Evolutionary conservation across 2,329 filamentous ascomycete species (phyloP).

Genomic region (Trichoderma asperellum): DNA sequence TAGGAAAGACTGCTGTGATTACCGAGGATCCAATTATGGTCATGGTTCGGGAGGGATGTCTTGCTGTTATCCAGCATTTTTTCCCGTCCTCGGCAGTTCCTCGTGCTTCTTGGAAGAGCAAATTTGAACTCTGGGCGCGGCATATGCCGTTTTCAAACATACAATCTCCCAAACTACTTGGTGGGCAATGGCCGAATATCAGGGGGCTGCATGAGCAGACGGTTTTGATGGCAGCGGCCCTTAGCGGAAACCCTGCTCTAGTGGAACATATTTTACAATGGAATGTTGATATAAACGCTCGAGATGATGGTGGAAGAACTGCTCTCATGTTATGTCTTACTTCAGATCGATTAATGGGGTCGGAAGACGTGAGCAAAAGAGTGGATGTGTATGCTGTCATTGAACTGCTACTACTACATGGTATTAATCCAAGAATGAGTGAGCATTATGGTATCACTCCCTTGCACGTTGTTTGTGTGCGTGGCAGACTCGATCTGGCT

Average conservation of each 20-base stretch:
- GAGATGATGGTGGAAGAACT: conserved; percentile 30
- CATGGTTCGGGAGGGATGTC: conserved; percentile 23
- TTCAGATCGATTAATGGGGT: conserved; percentile 21
- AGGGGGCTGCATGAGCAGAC: conserved; percentile 19
- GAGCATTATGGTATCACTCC: conserved; percentile 23
- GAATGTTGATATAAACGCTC: conserved; percentile 28
- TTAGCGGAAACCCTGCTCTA: conserved; percentile 28
- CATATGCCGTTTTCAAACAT: not conserved
- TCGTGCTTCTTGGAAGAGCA: not conserved
- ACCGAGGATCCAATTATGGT: conserved; percentile 15
- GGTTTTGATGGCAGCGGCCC: conserved; percentile 31
- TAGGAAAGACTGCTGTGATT: not conserved
- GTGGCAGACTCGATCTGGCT: conserved; percentile 23
- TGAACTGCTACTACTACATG: conserved; percentile 16
- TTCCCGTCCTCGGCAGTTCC: not conserved
- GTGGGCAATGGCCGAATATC: conserved; percentile 4
- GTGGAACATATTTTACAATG: conserved; percentile 30
- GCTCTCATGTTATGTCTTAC: conserved; percentile 16
- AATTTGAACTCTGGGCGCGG: not conserved
- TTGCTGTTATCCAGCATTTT: conserved; percentile 26
- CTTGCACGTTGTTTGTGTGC: conserved; percentile 20
- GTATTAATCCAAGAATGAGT: conserved; percentile 16
- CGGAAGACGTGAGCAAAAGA: not conserved
- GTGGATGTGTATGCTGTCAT: not conserved
- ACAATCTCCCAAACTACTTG: not conserved